Evolutionary conservation across 805 yeast genomes (phyloP), one percentile per base, ranked within the genome.

Genomic region (Lipomyces lipofer): DNA sequence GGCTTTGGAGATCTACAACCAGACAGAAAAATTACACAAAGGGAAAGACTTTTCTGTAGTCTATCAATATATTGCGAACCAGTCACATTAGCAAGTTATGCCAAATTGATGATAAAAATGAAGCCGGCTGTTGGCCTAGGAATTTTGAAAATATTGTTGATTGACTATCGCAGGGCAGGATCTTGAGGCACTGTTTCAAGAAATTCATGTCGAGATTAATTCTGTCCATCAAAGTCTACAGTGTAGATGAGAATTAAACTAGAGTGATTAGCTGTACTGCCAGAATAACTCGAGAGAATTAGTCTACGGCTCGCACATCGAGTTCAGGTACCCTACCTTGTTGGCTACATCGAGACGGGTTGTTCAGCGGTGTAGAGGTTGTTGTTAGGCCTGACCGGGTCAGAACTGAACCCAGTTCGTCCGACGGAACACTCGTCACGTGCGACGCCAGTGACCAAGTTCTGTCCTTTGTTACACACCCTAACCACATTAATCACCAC

Each of bases 11-110:
- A 9, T 36, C 40, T 36, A 36, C 25, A 36, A 36, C 7, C 40
- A 36, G 40, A 15, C 40, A 36, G 40, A 36, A 36, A 36, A 19
- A 19, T 5, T 19, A 2, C 40, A 36, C 25, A n/a, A n/a, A 3
- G 25, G 40, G 19, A 36, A 36, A 19, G 40, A 36, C 22, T 36
- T 36, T 17, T 36, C 40, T 8, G 40, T 36, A 19, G 40, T 36
- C 40, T 36, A 36, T 36, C 40, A 36, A 19, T 36, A 36, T 36
- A 36, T 36, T 15, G 40, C 40, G 12, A 36, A 19, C 40, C 40
- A 36, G 24, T 36, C 38, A 2, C 3, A 2, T 33, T 33, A 33
- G 38, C 33, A 29, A 29, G 33, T 29, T 3, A 29, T 29, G n/a
- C 33, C 33, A 2, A 29, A 29, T 29, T 3, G 33, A 29, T 29